Evolutionary conservation across 2,329 filamentous ascomycete species (phyloP), one percentile per base, ranked within the genome.

Genomic region (Aspergillus candidus): DNA sequence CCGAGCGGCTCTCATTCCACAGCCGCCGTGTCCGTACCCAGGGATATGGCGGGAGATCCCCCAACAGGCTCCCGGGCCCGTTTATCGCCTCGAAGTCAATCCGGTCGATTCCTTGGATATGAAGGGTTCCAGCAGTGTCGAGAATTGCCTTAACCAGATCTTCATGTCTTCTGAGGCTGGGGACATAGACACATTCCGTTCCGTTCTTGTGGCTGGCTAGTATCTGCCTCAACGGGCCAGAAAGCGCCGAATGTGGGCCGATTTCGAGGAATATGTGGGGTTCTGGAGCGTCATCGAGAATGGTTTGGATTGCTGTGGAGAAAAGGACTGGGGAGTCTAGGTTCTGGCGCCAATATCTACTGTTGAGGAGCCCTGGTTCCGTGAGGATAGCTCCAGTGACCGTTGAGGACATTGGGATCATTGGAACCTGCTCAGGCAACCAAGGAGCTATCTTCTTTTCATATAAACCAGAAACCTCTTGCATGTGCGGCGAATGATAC

Each of bases 401-500:
- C 4, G 39, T 40, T 3, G 46, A 27, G n/a, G 18, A 37, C 30
- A 49, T 46, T 11, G 27, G 29, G 1, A 47, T 38, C 2, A 41
- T 44, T 1, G 18, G 35, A 5, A 4, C 6, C 18, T 22, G 18
- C 4, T 22, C 18, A 7, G 18, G 18, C 18, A 7, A 22, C 18
- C 18, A 22, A 22, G 18, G 18, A 5, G 6, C 6, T 22, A 22
- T 22, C 18, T 22, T 22, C 18, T 22, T 22, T 4, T 31, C 22
- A n/a, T 39, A 39, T 11, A 14, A 12, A 29, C 13, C 18, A 29
- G 18, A 18, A 12, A 27, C 14, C 11, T 18, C 27, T 12, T 39
- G 27, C 38, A 40, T 40, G 12, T 40, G 38, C 8, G 31, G 52
- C 6, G 52, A 54, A 35, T 54, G 52, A 22, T 50, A 50, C 11